phyloP scores from a whole-genome alignment of 768 basidiomycete genomes.

The Dentipellis sp. region DNA sequence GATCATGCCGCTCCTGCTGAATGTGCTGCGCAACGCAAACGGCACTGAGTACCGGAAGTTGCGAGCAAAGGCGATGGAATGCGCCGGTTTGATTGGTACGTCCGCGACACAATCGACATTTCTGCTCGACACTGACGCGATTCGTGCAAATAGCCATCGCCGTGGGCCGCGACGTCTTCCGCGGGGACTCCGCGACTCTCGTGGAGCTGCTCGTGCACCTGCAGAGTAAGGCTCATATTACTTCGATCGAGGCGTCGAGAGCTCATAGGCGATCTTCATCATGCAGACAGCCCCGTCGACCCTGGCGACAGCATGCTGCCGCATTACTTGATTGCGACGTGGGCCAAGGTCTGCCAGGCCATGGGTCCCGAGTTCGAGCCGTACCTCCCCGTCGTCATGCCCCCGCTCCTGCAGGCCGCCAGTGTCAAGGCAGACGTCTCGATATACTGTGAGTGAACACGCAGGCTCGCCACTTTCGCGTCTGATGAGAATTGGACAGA shows the following conservation, averaged over 20 bases:
- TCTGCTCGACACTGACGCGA: neutral
- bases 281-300: constrained; percentile 56
- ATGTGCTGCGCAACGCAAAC: constrained; percentile 66
- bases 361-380: constrained; percentile 81
- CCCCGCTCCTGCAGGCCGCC: constrained; percentile 63
- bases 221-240: constrained; percentile 45
- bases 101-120: neutral
- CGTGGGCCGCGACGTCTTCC: constrained; percentile 73
- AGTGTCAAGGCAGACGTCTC: constrained; percentile 75
- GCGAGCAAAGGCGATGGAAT: constrained; percentile 84
- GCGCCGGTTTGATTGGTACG: constrained; percentile 75
- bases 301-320: constrained; percentile 61
- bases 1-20: constrained; percentile 76
- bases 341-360: constrained; percentile 85
- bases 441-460: constrained; percentile 43
- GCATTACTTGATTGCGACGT: constrained; percentile 77
- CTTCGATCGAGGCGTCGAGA: neutral
- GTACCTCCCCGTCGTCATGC: constrained; percentile 80
- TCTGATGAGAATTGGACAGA: constrained; percentile 21
- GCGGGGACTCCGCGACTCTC: constrained; percentile 62
- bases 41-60: constrained; percentile 58
- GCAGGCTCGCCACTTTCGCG: neutral
- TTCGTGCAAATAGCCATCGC: constrained; percentile 53
- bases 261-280: neutral
- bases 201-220: constrained; percentile 67